phyloP scores from a whole-genome alignment of 2,329 filamentous ascomycete species.

The Tolypocladium pustulatum region DNA sequence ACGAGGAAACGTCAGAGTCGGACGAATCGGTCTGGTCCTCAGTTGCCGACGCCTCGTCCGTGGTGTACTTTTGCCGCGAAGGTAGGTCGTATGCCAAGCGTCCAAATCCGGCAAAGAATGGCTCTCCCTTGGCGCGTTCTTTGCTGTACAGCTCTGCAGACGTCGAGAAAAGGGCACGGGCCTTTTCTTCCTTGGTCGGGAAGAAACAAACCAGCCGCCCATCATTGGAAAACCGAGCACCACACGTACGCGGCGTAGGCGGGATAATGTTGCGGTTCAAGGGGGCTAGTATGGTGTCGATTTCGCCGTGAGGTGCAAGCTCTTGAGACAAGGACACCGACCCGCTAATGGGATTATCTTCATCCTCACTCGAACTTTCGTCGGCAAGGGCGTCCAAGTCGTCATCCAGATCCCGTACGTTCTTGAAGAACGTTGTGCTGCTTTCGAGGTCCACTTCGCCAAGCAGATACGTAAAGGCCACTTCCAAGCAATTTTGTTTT shows the following conservation, averaged over 20 bases:
- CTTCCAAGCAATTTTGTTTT: slow-evolving; percentile 52
- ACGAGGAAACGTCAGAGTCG: slow-evolving; percentile 35
- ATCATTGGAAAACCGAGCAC: slow-evolving; percentile 50
- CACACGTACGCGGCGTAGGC: slow-evolving; percentile 47
- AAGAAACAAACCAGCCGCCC: slow-evolving; percentile 59
- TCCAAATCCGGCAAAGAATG: slow-evolving; percentile 47
- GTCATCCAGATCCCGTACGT: slow-evolving; percentile 52
- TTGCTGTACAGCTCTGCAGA: slow-evolving; percentile 33
- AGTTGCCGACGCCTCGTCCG: slow-evolving; percentile 39
- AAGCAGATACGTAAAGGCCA: slow-evolving; percentile 51
- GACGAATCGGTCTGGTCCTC: slow-evolving; percentile 42
- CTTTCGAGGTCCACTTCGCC: slow-evolving; percentile 51
- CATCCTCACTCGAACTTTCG: slow-evolving; percentile 80
- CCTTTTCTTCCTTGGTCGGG: slow-evolving; percentile 54
- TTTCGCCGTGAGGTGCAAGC: slow-evolving; percentile 41
- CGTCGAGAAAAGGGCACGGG: slow-evolving; percentile 37
- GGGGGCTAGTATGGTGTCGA: slow-evolving; percentile 41
- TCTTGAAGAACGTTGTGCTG: slow-evolving; percentile 52
- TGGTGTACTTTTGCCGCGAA: slow-evolving; percentile 32
- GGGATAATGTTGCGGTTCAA: slow-evolving; percentile 42
- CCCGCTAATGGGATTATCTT: slow-evolving; percentile 38
- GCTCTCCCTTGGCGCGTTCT: slow-evolving; percentile 41
- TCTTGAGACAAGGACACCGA: slow-evolving; percentile 54
- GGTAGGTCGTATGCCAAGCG: slow-evolving; percentile 40
- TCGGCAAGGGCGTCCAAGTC: slow-evolving; percentile 47